A percentile compares a stretch with the other conserved stretches of the same genome.
Evolutionary conservation across 2,329 filamentous ascomycete genomes (phyloP).

Genomic region (Fonsecaea pugnacius): DNA sequence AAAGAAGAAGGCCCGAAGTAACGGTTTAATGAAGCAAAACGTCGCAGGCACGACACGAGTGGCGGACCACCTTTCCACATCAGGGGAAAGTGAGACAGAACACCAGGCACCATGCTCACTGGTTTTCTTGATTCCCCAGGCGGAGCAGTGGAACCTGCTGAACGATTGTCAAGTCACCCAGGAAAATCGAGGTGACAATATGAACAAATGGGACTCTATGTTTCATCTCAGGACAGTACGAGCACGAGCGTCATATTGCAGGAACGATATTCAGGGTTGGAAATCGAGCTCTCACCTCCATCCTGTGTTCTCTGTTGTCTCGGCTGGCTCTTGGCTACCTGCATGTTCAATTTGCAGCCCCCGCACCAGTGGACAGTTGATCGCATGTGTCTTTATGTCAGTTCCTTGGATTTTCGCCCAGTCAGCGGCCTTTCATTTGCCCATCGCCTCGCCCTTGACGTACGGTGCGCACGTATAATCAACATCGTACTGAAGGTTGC

Average conservation of each 20-base stretch:
- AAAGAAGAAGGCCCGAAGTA: too few relatives aligned
- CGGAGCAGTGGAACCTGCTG: background rate
- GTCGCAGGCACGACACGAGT: background rate
- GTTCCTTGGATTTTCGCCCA: background rate
- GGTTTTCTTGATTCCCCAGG: too few relatives aligned
- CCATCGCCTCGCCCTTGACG: conserved; percentile 9
- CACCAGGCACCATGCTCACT: background rate
- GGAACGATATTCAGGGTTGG: background rate
- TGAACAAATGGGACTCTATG: background rate
- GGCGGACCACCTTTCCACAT: background rate
- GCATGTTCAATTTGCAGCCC: background rate
- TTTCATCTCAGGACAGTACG: background rate
- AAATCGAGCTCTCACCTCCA: background rate
- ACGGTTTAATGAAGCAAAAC: background rate
- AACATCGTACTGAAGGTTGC: conserved; percentile 19
- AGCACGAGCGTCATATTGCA: background rate
- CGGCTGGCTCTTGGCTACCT: background rate
- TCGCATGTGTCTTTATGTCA: background rate
- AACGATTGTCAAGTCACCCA: background rate
- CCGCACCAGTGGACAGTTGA: background rate
- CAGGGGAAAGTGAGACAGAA: background rate
- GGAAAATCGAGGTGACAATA: too few relatives aligned
- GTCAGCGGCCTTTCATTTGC: background rate
- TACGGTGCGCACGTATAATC: conserved; percentile 25
- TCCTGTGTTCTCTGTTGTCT: background rate